phyloP scores from a whole-genome alignment of 768 basidiomycete species.

The Russula vinacea region DNA sequence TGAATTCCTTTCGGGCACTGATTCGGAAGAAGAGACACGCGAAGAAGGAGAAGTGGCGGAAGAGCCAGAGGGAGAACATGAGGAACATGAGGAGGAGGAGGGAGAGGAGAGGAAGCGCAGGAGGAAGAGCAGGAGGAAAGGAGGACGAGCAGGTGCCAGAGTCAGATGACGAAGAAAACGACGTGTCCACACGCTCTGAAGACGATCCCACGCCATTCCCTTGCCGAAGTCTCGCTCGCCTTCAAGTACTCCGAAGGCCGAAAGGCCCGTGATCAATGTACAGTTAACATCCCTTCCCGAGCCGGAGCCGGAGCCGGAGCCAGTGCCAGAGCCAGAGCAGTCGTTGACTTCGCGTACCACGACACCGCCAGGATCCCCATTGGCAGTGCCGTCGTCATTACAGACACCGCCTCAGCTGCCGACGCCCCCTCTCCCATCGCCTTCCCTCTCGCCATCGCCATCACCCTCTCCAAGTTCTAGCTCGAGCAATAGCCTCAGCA shows the following conservation, averaged over 20 bases:
- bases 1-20: conserved; percentile 33
- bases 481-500: conserved; percentile 52
- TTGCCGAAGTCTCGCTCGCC: conserved; percentile 48
- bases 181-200: neutral
- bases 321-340: neutral
- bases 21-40: conserved; percentile 35
- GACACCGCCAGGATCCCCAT: conserved; percentile 65
- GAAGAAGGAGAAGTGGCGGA: conserved; percentile 28
- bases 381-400: conserved; percentile 38
- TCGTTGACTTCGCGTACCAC: conserved; percentile 41
- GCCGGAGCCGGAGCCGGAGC: conserved; percentile 33
- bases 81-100: conserved; percentile 30
- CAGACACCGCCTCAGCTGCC: conserved; percentile 31
- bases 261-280: conserved; percentile 43
- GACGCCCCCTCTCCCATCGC: conserved; percentile 36
- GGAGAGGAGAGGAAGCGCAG: conserved; percentile 38
- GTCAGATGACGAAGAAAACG: conserved; percentile 16
- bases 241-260: conserved; percentile 58
- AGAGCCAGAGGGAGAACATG: conserved; percentile 31
- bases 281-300: conserved; percentile 38
- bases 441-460: conserved; percentile 40
- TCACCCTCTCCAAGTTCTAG: conserved; percentile 43
- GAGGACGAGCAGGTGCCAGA: conserved; percentile 32
- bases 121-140: conserved; percentile 35
- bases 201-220: conserved; percentile 35